phyloP scores from a whole-genome alignment of 2,329 filamentous ascomycete genomes.

The Fragosphaeria purpurea region DNA sequence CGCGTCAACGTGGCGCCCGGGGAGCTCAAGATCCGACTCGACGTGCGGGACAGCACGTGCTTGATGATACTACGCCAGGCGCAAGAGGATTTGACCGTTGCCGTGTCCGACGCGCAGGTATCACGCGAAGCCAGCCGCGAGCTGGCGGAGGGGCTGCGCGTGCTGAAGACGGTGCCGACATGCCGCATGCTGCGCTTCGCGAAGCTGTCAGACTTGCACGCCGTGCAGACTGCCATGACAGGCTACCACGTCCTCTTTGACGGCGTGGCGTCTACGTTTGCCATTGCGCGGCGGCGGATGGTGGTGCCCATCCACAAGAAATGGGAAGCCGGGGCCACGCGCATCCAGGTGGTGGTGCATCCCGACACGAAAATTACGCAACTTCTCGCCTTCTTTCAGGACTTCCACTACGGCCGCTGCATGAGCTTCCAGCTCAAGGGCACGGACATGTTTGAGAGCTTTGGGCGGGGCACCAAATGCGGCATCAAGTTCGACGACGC shows the following conservation, averaged over 20 bases:
- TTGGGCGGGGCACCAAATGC: conserved; percentile 56
- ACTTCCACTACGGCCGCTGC: conserved; percentile 75
- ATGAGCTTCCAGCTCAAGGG: conserved; percentile 83
- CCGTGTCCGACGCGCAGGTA: conserved; percentile 58
- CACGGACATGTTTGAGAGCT: conserved; percentile 71
- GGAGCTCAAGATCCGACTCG: conserved; percentile 58
- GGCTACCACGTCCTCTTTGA: conserved; percentile 70
- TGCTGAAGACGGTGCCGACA: conserved; percentile 47
- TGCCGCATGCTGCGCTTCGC: conserved; percentile 63
- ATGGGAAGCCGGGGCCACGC: conserved; percentile 73
- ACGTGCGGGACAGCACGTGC: conserved; percentile 50
- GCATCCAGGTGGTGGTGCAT: conserved; percentile 68
- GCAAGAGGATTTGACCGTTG: conserved; percentile 68
- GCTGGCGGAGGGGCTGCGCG: conserved; percentile 53
- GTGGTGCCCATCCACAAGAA: conserved; percentile 91
- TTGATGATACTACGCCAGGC: conserved; percentile 60
- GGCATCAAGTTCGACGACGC: conserved; percentile 76
- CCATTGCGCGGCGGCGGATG: conserved; percentile 76
- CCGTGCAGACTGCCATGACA: conserved; percentile 69
- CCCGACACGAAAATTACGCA: conserved; percentile 62
- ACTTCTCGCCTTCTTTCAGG: conserved; percentile 76
- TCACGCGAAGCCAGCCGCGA: conserved; percentile 52
- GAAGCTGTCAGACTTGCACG: conserved; percentile 59
- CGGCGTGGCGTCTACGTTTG: conserved; percentile 61
- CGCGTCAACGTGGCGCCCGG: conserved; percentile 71